Evolutionary conservation across 1,139 yeast genomes (phyloP).

Genomic region (Suhomyces chickasaworum): DNA sequence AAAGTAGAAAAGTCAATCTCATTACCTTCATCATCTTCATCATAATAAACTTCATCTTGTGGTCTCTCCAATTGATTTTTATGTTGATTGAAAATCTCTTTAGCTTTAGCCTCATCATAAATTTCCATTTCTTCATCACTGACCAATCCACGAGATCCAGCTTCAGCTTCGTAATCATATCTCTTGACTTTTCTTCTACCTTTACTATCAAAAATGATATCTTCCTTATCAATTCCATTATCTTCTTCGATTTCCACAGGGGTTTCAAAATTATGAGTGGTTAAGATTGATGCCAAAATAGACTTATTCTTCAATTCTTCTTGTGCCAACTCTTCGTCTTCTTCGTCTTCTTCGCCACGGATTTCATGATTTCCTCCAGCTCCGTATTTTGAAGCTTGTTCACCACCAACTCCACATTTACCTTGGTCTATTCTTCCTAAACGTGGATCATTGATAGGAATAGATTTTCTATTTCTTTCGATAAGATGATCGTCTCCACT

Average conservation of each 20-base stretch:
- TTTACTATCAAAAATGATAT: conserved; percentile 51
- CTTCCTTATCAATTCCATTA: conserved; percentile 39
- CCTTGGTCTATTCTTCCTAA: conserved; percentile 12
- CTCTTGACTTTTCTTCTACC: conserved; percentile 40
- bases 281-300: conserved; percentile 55
- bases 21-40: conserved; percentile 48
- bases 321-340: conserved; percentile 24
- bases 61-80: conserved; percentile 27
- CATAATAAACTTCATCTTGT: conserved; percentile 38
- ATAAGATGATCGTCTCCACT: conserved; percentile 81
- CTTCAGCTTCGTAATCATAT: conserved; percentile 44
- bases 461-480: conserved; percentile 46
- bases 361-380: conserved; percentile 26
- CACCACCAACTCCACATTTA: conserved; percentile 31
- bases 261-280: conserved; percentile 59
- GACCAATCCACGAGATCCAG: conserved; percentile 19
- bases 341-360: no score
- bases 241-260: conserved; percentile 56
- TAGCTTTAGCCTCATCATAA: conserved; percentile 19
- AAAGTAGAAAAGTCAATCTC: conserved; percentile 32
- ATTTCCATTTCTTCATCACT: conserved; percentile 23
- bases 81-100: conserved; percentile 26
- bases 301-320: conserved; percentile 40
- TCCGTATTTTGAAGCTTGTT: conserved; percentile 22
- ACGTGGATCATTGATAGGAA: conserved; percentile 4